A percentile compares a stretch with the other conserved stretches of the same genome.
phyloP scores from a whole-genome alignment of 352 stramenopile species.

The Phytophthora brassicae region DNA sequence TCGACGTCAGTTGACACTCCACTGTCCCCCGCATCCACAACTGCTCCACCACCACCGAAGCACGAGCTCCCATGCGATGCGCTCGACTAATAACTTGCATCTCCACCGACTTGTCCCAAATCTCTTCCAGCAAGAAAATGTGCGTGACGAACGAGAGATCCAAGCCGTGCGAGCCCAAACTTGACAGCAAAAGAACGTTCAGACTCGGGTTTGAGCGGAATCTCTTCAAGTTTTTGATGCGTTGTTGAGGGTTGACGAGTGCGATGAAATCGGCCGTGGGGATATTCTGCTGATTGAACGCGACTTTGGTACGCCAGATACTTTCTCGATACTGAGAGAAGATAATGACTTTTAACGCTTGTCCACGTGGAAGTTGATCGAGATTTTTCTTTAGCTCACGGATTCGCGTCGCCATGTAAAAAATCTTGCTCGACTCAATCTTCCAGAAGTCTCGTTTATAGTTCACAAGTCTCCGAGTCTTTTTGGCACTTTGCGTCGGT shows the following conservation, averaged over 20 bases:
- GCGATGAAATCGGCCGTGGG: conserved; percentile 57
- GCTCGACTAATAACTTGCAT: conserved; percentile 95
- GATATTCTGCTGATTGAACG: conserved; percentile 60
- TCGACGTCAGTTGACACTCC: conserved; percentile 54
- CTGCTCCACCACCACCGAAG: conserved; percentile 91
- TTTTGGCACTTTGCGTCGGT: background rate
- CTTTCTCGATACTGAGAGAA: conserved; percentile 75
- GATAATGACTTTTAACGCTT: conserved; percentile 62
- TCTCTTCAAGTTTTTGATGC: conserved; percentile 43
- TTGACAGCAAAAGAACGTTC: conserved; percentile 92
- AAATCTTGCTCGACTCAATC: conserved; percentile 52
- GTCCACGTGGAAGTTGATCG: background rate
- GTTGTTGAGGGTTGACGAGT: conserved; percentile 28
- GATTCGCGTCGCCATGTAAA: conserved; percentile 58
- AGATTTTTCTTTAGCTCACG: conserved; percentile 49
- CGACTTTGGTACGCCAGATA: conserved; percentile 62
- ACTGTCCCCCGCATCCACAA: conserved; percentile 81
- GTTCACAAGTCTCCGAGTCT: conserved; percentile 13
- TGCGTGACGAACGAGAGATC: conserved; percentile 98
- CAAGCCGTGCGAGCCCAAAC: conserved; percentile 93
- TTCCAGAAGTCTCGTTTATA: conserved; percentile 31
- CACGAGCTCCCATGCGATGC: conserved; percentile 93
- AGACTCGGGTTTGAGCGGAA: conserved; percentile 56
- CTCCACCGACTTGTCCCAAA: conserved; percentile 94
- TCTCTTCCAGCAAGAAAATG: conserved; percentile 96